Evolutionary conservation across 305 asterid genomes (phyloP).

Genomic region (Caryopteris hybrid): DNA sequence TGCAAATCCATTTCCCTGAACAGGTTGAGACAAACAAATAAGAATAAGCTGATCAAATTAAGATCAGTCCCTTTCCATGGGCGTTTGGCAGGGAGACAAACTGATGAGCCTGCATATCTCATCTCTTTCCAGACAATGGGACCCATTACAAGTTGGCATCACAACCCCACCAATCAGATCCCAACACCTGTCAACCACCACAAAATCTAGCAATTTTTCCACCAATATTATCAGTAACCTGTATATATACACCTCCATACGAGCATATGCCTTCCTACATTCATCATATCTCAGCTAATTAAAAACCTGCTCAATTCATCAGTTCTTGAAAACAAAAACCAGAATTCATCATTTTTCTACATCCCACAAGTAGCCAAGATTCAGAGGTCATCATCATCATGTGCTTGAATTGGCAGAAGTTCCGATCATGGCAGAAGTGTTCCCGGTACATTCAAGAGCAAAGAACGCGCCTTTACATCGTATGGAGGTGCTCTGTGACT

Average conservation of each 20-base stretch:
- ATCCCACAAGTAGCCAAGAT: not conserved
- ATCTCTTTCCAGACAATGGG: conserved; percentile 43
- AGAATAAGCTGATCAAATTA: conserved; percentile 11
- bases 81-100: conserved; percentile 57
- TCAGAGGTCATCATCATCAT: conserved; percentile 8
- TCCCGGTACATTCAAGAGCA: conserved; percentile 65
- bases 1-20: conserved; percentile 14
- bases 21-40: conserved; percentile 28
- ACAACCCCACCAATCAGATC: conserved; percentile 24
- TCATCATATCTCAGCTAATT: not conserved
- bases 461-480: conserved; percentile 63
- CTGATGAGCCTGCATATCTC: conserved; percentile 43
- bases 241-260: conserved; percentile 11
- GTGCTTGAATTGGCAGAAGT: conserved; percentile 28
- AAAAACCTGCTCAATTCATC: not conserved
- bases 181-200: conserved; percentile 39
- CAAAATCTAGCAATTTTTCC: conserved; percentile 13
- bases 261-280: not conserved
- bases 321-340: not conserved
- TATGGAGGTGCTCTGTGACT: conserved; percentile 68
- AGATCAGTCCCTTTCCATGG: conserved; percentile 34
- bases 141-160: conserved; percentile 40
- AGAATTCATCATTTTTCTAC: not conserved
- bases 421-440: conserved; percentile 46
- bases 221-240: not conserved